phyloP scores from a whole-genome alignment of 768 basidiomycete genomes.

The Macrocybe gigantea region DNA sequence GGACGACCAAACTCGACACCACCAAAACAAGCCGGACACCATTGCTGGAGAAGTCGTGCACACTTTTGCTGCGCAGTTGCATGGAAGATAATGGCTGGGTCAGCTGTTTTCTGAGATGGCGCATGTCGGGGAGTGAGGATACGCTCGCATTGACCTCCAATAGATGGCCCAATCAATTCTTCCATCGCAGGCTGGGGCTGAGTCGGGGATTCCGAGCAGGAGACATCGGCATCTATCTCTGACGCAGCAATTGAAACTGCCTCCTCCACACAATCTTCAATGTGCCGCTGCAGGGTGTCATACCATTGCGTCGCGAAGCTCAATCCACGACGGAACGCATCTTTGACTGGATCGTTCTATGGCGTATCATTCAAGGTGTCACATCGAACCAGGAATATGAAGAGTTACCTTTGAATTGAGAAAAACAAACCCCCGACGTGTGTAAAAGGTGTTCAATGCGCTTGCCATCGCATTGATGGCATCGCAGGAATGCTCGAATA shows the following conservation, averaged over 20 bases:
- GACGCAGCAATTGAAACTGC: neutral
- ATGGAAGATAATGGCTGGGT: neutral
- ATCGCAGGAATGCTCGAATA: constrained; percentile 31
- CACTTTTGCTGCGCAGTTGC: too few relatives aligned
- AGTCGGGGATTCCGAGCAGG: neutral
- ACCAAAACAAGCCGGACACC: constrained; percentile 23
- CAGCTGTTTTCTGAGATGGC: neutral
- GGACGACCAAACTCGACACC: constrained; percentile 10
- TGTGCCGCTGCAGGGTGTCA: constrained; percentile 3
- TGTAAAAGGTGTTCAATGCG: neutral
- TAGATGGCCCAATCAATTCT: neutral
- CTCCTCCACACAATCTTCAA: constrained; percentile 8
- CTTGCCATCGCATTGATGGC: constrained; percentile 22
- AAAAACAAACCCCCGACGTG: constrained; percentile 5
- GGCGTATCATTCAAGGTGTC: neutral
- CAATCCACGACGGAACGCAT: constrained; percentile 23
- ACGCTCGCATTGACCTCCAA: neutral
- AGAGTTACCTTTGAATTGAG: constrained; percentile 11
- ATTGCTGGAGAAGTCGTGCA: constrained; percentile 16
- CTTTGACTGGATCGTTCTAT: constrained; percentile 16
- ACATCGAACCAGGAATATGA: neutral
- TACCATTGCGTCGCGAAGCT: constrained; percentile 12
- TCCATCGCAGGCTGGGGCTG: neutral
- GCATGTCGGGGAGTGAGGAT: constrained; percentile 1
- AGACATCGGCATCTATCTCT: neutral